A percentile compares a stretch with the other conserved stretches of the same genome.
Conservation (phyloP, 257 asterid genomes). For the Thymus quinquecostatus region DNA sequence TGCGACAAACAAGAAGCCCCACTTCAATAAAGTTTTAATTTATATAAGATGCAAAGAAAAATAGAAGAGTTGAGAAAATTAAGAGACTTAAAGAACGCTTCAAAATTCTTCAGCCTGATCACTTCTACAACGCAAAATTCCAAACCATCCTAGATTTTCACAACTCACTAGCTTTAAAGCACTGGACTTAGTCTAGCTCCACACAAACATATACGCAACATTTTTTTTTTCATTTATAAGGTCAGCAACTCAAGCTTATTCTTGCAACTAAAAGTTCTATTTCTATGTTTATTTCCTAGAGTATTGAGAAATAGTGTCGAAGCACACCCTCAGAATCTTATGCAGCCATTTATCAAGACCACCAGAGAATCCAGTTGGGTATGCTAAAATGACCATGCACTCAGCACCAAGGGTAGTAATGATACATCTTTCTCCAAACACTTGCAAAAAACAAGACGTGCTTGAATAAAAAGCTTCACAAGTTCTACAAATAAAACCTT, state of each 20-base stretch:
- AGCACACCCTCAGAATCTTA: neutral
- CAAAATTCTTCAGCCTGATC: neutral
- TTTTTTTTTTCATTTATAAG: neutral
- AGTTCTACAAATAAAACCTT: slow-evolving; percentile 11
- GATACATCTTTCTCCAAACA: slow-evolving; percentile 3
- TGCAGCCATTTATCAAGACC: slow-evolving; percentile 20
- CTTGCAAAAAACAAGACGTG: neutral
- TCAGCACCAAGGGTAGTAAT: slow-evolving; percentile 9
- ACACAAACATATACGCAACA: neutral
- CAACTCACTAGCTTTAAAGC: slow-evolving; percentile 9
- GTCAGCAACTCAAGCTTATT: neutral
- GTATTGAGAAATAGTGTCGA: slow-evolving; percentile 20
- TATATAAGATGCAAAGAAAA: slow-evolving; percentile 10
- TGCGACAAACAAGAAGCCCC: slow-evolving; percentile 45
- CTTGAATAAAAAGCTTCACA: slow-evolving; percentile 4
- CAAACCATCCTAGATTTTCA: slow-evolving; percentile 5
- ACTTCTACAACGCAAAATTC: neutral
- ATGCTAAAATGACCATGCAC: slow-evolving; percentile 12
- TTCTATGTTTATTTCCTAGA: slow-evolving; percentile 19
- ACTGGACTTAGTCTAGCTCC: slow-evolving; percentile 3
- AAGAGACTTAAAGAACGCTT: neutral
- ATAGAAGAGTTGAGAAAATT: slow-evolving; percentile 12
- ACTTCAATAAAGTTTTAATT: neutral
- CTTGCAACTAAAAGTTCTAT: slow-evolving; percentile 20
- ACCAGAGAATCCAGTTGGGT: slow-evolving; percentile 1